Conservation (phyloP, 331 rosid genomes). For the Quercus lobata region DNA sequence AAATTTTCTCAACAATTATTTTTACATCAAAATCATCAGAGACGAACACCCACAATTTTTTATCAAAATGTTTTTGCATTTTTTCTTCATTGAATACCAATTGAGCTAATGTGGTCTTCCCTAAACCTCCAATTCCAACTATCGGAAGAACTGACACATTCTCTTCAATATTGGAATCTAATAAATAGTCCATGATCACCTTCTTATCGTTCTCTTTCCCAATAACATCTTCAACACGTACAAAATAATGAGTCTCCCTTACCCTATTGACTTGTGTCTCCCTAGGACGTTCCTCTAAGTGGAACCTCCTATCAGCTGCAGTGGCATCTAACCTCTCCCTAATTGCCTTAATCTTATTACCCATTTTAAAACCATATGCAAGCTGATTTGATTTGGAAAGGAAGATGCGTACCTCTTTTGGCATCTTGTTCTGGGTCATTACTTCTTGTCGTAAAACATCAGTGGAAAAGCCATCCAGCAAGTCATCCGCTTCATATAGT, state of each 20-base stretch:
- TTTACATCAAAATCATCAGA: background rate
- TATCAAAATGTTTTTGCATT: background rate
- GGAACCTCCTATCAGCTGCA: background rate
- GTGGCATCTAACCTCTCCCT: background rate
- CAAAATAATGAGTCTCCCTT: conserved; percentile 11
- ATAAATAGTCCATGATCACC: background rate
- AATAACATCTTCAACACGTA: background rate
- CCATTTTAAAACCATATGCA: background rate
- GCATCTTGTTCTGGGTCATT: background rate
- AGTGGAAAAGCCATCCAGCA: background rate
- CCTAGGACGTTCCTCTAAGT: background rate
- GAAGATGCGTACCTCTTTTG: background rate
- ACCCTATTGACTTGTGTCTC: background rate
- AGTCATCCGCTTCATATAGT: background rate
- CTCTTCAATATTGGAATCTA: background rate
- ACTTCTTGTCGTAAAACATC: background rate
- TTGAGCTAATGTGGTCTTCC: conserved; percentile 11
- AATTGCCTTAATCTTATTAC: background rate
- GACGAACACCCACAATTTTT: conserved; percentile 4
- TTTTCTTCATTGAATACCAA: conserved; percentile 4
- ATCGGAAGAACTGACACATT: background rate
- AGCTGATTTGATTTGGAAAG: background rate
- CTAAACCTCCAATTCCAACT: conserved; percentile 19
- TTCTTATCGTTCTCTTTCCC: conserved; percentile 10
- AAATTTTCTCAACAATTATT: background rate